Evolutionary conservation across 1,284 basidiomycete genomes (phyloP).

Genomic region (Chalciporus piperatoides): DNA sequence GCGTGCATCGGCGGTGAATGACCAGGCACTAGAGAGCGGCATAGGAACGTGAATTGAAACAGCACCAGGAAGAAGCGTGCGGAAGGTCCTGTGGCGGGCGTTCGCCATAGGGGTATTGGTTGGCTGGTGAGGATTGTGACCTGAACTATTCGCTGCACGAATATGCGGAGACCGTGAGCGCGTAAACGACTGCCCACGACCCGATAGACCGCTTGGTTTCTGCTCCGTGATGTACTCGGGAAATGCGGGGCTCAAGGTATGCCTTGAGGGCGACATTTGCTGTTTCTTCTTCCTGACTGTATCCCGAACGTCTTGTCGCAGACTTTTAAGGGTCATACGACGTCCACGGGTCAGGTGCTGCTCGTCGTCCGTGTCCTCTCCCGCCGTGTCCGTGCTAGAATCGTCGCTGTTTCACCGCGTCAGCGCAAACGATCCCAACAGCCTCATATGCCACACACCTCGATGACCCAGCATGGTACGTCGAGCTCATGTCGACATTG

Average conservation of each 20-base stretch:
- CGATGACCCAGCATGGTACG: constrained; percentile 77
- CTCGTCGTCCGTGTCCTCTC: constrained; percentile 34
- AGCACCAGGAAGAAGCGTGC: constrained; percentile 24
- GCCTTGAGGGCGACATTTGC: constrained; percentile 22
- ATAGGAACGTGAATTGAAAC: constrained; percentile 21
- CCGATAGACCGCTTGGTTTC: constrained; percentile 16
- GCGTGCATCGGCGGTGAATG: constrained; percentile 27
- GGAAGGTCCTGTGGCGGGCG: constrained; percentile 25
- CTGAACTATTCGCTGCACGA: constrained; percentile 16
- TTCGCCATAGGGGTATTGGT: constrained; percentile 14
- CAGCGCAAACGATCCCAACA: constrained; percentile 3
- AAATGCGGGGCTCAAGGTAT: constrained; percentile 20
- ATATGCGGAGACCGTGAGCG: constrained; percentile 27
- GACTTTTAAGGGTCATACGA: constrained; percentile 24
- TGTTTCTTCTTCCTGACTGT: constrained; percentile 30
- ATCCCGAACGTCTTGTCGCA: constrained; percentile 24
- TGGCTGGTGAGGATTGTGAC: constrained; percentile 20
- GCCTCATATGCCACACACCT: constrained; percentile 41
- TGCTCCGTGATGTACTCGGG: constrained; percentile 22
- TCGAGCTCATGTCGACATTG: constrained; percentile 71
- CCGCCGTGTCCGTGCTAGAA: constrained; percentile 30
- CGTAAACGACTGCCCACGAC: constrained; percentile 21
- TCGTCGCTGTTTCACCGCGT: constrained; percentile 25
- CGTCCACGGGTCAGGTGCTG: constrained; percentile 27
- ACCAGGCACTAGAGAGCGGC: constrained; percentile 19